phyloP scores from a whole-genome alignment of 2,329 filamentous ascomycete species.

The Colletotrichum australisinense region DNA sequence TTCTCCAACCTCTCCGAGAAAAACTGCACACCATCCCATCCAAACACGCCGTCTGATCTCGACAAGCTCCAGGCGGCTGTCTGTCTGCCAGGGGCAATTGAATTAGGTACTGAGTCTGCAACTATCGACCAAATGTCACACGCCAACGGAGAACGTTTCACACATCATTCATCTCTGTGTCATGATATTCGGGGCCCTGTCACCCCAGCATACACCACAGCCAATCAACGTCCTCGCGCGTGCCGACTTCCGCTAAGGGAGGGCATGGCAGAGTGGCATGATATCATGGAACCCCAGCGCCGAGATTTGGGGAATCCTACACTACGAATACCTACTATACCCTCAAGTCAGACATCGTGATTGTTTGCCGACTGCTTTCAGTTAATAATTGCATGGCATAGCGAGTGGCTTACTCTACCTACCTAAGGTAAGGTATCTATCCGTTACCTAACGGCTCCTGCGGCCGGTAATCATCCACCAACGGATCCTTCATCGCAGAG shows the following conservation, averaged over 20 bases:
- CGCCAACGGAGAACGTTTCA: conserved; percentile 33
- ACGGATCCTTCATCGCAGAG: background rate
- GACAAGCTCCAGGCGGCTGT: background rate
- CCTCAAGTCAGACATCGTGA: background rate
- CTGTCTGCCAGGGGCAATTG: conserved; percentile 8
- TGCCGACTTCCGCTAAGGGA: conserved; percentile 35
- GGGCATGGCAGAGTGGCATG: conserved; percentile 25
- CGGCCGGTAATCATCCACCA: background rate
- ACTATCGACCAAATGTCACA: background rate
- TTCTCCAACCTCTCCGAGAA: background rate
- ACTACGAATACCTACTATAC: background rate
- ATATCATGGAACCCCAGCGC: conserved; percentile 30
- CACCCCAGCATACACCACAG: background rate
- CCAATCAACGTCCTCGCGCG: conserved; percentile 22
- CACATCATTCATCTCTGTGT: conserved; percentile 34
- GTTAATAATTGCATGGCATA: background rate
- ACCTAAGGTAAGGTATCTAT: too few species aligned
- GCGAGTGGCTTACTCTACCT: background rate
- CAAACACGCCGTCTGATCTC: conserved; percentile 23
- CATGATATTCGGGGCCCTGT: conserved; percentile 18
- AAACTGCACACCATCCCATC: background rate
- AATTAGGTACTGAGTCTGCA: background rate
- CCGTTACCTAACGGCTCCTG: background rate
- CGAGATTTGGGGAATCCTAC: conserved; percentile 16
- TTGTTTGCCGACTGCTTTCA: background rate